Conservation (phyloP, 225 moss, liverwort and hornwort genomes). For the Neckera pumila region DNA sequence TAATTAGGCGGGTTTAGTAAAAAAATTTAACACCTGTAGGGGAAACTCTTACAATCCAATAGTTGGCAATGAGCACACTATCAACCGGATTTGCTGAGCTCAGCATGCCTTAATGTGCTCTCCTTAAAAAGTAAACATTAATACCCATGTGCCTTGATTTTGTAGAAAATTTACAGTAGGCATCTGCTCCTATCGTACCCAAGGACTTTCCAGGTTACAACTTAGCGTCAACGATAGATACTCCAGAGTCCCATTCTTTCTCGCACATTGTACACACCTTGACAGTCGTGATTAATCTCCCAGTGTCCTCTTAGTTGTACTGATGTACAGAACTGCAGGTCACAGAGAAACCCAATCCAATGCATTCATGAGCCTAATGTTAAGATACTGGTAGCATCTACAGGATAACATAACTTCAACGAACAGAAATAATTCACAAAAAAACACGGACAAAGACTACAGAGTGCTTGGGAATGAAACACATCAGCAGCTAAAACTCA, state of each 20-base stretch:
- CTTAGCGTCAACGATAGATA: neutral
- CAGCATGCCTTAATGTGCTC: neutral
- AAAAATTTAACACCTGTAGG: neutral
- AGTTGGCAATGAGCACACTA: conserved; percentile 1
- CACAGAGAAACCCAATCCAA: neutral
- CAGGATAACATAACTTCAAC: neutral
- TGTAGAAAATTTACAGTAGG: conserved; percentile 6
- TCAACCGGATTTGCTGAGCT: conserved; percentile 8
- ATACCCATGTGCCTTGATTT: neutral
- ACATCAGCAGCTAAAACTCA: neutral
- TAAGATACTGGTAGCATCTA: neutral
- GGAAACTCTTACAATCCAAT: neutral
- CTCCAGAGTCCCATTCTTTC: neutral
- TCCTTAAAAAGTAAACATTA: conserved; percentile 4
- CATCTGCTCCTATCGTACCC: neutral
- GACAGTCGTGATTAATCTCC: conserved; percentile 32
- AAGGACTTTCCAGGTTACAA: neutral
- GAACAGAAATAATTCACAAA: neutral
- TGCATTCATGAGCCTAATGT: neutral
- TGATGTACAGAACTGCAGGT: conserved; percentile 77
- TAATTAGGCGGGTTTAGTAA: neutral
- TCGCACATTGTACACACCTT: conserved; percentile 12
- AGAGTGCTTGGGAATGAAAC: neutral
- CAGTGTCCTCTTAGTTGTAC: conserved; percentile 84
- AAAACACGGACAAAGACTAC: neutral